Conservation (phyloP, 192 early-diverging fungal species). For the Podila minutissima region DNA sequence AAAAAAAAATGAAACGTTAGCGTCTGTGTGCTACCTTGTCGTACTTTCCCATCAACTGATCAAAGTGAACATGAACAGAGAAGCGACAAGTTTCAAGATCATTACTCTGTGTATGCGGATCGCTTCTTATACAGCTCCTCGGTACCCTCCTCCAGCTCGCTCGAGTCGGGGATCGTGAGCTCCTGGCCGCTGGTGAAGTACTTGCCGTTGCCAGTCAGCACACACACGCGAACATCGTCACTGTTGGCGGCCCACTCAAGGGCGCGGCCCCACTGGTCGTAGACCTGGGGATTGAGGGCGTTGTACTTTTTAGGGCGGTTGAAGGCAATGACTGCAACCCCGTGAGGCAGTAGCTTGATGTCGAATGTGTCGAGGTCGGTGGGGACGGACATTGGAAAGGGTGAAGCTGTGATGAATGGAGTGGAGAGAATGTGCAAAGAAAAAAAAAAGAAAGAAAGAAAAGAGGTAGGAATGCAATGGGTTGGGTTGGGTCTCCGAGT, state of each 20-base stretch:
- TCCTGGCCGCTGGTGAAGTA: constrained; percentile 76
- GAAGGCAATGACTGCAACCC: constrained; percentile 71
- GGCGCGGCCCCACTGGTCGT: constrained; percentile 69
- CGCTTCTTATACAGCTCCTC: constrained; percentile 17
- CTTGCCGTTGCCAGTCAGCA: constrained; percentile 73
- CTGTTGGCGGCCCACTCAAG: constrained; percentile 61
- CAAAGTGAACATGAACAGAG: constrained; percentile 21
- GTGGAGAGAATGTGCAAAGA: neutral
- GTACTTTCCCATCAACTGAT: neutral
- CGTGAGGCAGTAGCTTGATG: constrained; percentile 54
- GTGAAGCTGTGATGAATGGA: constrained; percentile 1
- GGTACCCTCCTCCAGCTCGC: constrained; percentile 19
- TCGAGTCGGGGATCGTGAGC: constrained; percentile 45
- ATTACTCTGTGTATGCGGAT: constrained; percentile 36
- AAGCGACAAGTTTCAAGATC: constrained; percentile 29
- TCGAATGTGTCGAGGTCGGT: constrained; percentile 57
- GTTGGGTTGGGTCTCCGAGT: too few species aligned
- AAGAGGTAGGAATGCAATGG: neutral
- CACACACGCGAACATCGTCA: constrained; percentile 61
- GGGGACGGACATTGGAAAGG: constrained; percentile 23
- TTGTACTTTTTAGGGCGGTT: constrained; percentile 71
- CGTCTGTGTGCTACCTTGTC: neutral
- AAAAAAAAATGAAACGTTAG: neutral
- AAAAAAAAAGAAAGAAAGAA: neutral
- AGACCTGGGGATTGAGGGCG: constrained; percentile 63